A percentile compares a stretch with the other conserved stretches of the same genome.
phyloP scores from a whole-genome alignment of 2,329 filamentous ascomycete genomes.

The Magnaporthales sp. region DNA sequence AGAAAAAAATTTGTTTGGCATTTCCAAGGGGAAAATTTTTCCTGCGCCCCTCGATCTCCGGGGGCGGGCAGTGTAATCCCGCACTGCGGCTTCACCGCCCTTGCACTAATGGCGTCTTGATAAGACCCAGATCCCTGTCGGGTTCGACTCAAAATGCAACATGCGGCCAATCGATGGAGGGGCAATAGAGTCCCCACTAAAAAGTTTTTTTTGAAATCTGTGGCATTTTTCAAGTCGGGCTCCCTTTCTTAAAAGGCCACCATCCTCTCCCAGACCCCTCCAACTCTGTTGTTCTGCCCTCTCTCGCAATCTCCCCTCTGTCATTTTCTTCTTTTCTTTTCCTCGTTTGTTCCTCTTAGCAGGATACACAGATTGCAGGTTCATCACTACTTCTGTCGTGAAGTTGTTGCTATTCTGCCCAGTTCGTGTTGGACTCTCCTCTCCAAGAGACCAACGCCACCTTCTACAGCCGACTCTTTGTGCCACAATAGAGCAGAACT shows the following conservation, averaged over 20 bases:
- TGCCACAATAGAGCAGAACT: conserved; percentile 4
- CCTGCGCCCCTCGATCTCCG: background rate
- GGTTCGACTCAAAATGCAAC: background rate
- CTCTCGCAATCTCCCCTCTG: conserved; percentile 5
- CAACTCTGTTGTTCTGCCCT: background rate
- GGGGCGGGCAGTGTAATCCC: background rate
- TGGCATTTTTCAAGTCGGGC: background rate
- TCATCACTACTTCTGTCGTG: conserved; percentile 2
- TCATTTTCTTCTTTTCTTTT: conserved; percentile 3
- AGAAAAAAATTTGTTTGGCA: background rate
- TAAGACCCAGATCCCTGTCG: background rate
- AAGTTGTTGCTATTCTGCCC: background rate
- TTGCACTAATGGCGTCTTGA: conserved; percentile 1
- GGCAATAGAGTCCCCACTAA: conserved; percentile 6
- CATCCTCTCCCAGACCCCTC: background rate
- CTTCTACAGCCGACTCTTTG: background rate
- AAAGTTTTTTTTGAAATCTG: conserved; percentile 7
- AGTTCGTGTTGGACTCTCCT: background rate
- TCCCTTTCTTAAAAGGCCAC: conserved; percentile 2
- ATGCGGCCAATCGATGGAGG: conserved; percentile 7
- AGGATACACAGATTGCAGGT: conserved; percentile 4
- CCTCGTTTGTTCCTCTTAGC: conserved; percentile 2
- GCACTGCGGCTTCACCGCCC: conserved; percentile 7
- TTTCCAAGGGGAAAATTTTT: conserved; percentile 3
- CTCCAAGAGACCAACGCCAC: conserved; percentile 2